Conservation (phyloP, 768 basidiomycete species). For the Daedaleopsis nitida region DNA sequence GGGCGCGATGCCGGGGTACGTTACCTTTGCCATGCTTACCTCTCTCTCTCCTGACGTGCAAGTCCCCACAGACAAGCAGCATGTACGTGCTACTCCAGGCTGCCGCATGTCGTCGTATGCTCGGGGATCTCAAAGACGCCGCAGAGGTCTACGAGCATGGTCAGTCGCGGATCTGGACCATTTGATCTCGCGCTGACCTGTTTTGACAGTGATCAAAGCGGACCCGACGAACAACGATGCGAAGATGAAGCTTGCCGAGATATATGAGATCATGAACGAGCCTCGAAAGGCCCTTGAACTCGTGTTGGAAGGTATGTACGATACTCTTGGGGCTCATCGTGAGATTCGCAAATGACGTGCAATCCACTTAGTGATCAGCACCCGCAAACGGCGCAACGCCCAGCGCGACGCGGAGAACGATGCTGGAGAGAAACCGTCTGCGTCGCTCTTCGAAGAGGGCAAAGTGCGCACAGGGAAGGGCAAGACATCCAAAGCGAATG, state of each 20-base stretch:
- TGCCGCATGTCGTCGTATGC: slow-evolving; percentile 77
- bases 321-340: too few relatives aligned
- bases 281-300: slow-evolving; percentile 81
- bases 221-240: slow-evolving; percentile 80
- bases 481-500: slow-evolving; percentile 39
- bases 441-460: slow-evolving; percentile 64
- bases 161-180: slow-evolving; percentile 34
- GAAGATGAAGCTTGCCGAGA: slow-evolving; percentile 88
- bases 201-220: slow-evolving; percentile 61
- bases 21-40: not conserved
- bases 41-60: not conserved
- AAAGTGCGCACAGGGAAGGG: slow-evolving; percentile 38
- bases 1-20: slow-evolving; percentile 71
- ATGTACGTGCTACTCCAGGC: slow-evolving; percentile 74
- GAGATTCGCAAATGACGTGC: not conserved
- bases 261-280: slow-evolving; percentile 84
- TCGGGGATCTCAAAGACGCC: slow-evolving; percentile 75
- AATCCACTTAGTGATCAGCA: slow-evolving; percentile 36
- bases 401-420: slow-evolving; percentile 20
- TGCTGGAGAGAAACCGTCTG: slow-evolving; percentile 32
- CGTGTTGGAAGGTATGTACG: slow-evolving; percentile 72
- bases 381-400: slow-evolving; percentile 26
- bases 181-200: not conserved
- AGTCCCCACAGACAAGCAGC: slow-evolving; percentile 62
- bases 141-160: slow-evolving; percentile 84